Conservation (phyloP, 352 stramenopile species). For the Globisporangium emineosum region DNA sequence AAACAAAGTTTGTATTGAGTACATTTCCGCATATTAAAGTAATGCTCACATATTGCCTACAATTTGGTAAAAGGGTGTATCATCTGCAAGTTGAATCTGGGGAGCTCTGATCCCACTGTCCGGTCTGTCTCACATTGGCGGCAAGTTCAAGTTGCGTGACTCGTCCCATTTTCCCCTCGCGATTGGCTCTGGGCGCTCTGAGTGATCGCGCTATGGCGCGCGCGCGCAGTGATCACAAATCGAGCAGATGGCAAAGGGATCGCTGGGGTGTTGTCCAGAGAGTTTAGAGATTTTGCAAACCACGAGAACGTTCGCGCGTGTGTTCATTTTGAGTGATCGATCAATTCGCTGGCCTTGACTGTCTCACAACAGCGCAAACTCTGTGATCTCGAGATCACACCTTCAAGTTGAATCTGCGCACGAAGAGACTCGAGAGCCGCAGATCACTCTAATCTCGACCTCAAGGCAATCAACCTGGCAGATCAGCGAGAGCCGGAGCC, state of each 20-base stretch:
- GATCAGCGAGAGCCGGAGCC: neutral
- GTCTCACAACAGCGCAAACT: neutral
- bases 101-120: neutral
- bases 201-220: neutral
- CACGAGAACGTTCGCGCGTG: neutral
- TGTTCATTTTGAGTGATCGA: neutral
- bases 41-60: neutral
- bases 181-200: constrained; percentile 10
- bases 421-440: neutral
- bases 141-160: constrained; percentile 15
- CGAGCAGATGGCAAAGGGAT: neutral
- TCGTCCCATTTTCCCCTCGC: constrained; percentile 14
- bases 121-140: constrained; percentile 14
- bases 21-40: neutral
- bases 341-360: neutral
- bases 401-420: neutral
- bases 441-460: no score
- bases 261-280: neutral
- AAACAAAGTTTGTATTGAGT: neutral
- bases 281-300: neutral
- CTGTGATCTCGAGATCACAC: neutral
- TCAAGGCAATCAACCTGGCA: no score
- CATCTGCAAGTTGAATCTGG: constrained; percentile 12
- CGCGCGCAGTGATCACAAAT: neutral
- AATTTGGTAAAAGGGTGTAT: neutral